Evolutionary conservation across 2,329 filamentous ascomycete species (phyloP).

Genomic region (Aspergillus melleus): DNA sequence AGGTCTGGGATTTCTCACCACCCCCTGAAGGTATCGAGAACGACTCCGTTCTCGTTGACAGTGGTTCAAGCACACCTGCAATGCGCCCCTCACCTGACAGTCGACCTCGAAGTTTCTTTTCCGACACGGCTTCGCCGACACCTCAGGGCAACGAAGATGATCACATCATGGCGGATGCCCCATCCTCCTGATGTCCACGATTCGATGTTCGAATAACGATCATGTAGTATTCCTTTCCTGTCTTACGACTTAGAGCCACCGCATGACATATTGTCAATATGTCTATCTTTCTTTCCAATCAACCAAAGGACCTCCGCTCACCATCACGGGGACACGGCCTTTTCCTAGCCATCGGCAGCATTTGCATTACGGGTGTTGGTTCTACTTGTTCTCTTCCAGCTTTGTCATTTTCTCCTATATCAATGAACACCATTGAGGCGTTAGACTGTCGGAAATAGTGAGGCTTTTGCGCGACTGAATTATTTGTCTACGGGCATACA

Average conservation of each 20-base stretch:
- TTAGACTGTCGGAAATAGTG: conserved; percentile 13
- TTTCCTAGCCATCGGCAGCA: conserved; percentile 4
- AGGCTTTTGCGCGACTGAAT: neutral
- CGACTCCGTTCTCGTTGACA: conserved; percentile 29
- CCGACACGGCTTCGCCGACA: conserved; percentile 32
- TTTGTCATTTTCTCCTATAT: conserved; percentile 12
- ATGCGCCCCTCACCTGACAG: conserved; percentile 20
- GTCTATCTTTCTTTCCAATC: neutral
- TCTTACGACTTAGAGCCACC: conserved; percentile 14
- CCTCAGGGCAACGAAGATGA: conserved; percentile 30
- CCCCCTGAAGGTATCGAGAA: conserved; percentile 49
- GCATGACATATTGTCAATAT: neutral
- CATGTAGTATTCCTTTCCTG: conserved; percentile 12
- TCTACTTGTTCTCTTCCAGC: conserved; percentile 10
- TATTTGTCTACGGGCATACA: neutral
- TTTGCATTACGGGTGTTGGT: conserved; percentile 24
- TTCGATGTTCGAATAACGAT: conserved; percentile 9
- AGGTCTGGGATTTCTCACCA: conserved; percentile 96
- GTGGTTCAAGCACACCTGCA: conserved; percentile 35
- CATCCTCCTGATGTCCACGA: conserved; percentile 1
- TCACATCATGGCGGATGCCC: conserved; percentile 37
- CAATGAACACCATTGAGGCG: conserved; percentile 14
- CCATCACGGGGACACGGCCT: neutral
- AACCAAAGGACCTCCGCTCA: neutral
- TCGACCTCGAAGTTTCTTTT: conserved; percentile 28